Evolutionary conservation across 1,284 basidiomycete species (phyloP), one percentile per base, ranked within the genome.

Genomic region (Vanrija sp.): DNA sequence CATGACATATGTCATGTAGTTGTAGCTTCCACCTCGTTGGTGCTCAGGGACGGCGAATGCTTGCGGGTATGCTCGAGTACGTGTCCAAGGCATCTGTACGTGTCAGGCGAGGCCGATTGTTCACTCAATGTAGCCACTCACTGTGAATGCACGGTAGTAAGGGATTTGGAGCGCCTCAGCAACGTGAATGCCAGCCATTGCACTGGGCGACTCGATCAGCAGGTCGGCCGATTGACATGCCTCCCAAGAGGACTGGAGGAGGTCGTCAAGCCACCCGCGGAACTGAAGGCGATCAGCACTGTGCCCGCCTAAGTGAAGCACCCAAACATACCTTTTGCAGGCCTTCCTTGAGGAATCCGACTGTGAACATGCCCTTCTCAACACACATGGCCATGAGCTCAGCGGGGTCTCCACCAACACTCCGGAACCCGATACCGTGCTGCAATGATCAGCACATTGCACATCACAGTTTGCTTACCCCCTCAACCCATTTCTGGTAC

Each of bases 161-260:
- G 95, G 95, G 51, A 98, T 91, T 29, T 81, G 81, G 16, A 98
- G 80, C 1, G 91, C 92, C 73, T 98, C 95, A 16, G 95, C 95
- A 51, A 98, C 92, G 67, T 98, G 95, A 58, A 90, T 89, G n/a
- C 95, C 95, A n/a, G 87, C 92, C 88, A 98, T 98, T 6, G 95
- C 92, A 69, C 89, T 93, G 0, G 95, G 95, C 67, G 89, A 91
- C 78, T 98, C 95, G 52, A 98, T 82, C 49, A 98, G 82, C 25
- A 98, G 83, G 71, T 98, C 94, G 0, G 91, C 92, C 19, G 85
- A 87, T 78, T 95, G 91, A 71, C 96, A 98, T 5, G 93, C 94
- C 57, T 91, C 85, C 91, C 92, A 98, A 1, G 92, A 89, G 0
- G 91, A 92, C 71, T 86, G 86, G 38, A 98, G 82, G 5, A 98